Percentiles rank a stretch among this genome's conserved stretches.
These are phyloP conservation scores for Sphagnum fallax DNA, from an alignment of 228 moss, liverwort and hornwort genomes.

Conservation along the genomic window DNA sequence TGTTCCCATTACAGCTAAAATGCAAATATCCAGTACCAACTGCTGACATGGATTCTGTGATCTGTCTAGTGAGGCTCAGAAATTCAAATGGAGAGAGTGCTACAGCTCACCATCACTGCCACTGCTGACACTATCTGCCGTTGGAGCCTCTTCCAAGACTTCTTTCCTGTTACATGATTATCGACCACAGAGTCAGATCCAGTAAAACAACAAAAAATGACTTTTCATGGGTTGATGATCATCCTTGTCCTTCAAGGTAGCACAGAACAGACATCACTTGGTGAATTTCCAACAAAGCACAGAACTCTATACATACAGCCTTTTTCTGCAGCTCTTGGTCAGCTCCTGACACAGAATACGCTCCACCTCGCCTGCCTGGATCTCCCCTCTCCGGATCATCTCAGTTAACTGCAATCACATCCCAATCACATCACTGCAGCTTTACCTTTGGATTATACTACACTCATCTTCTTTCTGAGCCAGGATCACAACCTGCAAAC, in stretches of 20 bases:
- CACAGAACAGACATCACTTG: not conserved
- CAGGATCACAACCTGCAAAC: too few species aligned
- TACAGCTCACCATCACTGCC: conserved; percentile 33
- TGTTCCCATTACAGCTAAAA: too few species aligned
- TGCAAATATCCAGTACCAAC: too few species aligned
- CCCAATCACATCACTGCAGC: not conserved
- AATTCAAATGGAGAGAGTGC: not conserved
- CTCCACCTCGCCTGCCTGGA: conserved; percentile 33
- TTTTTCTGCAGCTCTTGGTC: conserved; percentile 37
- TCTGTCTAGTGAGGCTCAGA: too few species aligned
- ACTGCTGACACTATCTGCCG: not conserved
- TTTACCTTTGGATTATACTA: not conserved
- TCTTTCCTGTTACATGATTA: not conserved
- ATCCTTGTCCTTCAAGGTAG: not conserved
- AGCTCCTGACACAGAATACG: conserved; percentile 49
- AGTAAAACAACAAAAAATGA: not conserved
- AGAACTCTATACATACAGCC: conserved; percentile 16
- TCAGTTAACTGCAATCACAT: conserved; percentile 24
- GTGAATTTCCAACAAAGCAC: not conserved
- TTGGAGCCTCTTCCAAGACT: not conserved
- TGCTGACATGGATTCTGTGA: too few species aligned
- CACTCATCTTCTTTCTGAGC: not conserved
- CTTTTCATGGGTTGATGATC: not conserved
- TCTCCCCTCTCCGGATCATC: conserved; percentile 31
- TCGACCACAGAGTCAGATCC: not conserved